A percentile compares a stretch with the other conserved stretches of the same genome.
phyloP scores from a whole-genome alignment of 164 flowering plant genomes.

The Sextonia rubra region DNA sequence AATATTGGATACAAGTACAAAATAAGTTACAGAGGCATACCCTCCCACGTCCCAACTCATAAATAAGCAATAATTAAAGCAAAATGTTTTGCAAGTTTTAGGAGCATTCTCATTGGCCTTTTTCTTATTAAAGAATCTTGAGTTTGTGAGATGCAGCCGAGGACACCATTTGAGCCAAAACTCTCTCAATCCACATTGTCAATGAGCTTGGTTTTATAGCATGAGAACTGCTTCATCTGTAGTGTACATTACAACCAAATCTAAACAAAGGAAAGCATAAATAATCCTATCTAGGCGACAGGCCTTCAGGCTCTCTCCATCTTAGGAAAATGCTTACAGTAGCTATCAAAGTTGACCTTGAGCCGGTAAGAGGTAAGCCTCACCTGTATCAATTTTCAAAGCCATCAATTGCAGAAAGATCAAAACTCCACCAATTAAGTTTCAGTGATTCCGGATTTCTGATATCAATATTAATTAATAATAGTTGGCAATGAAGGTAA shows the following conservation, averaged over 20 bases:
- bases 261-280: neutral
- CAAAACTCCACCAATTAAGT: no score
- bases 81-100: neutral
- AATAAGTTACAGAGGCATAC: neutral
- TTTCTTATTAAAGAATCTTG: no score
- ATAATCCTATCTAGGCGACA: neutral
- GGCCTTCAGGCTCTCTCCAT: neutral
- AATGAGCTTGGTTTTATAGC: neutral
- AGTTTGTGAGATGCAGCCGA: no score
- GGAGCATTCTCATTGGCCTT: neutral
- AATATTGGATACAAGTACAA: neutral
- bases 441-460: no score
- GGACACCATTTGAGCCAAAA: no score
- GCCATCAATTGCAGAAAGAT: neutral
- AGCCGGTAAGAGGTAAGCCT: neutral
- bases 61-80: neutral
- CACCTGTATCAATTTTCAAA: neutral
- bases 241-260: neutral
- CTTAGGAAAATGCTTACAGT: neutral
- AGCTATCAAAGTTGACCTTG: neutral
- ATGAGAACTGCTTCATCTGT: neutral
- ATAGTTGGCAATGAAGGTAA: neutral
- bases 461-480: no score
- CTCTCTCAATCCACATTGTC: neutral
- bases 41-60: neutral